Conservation (phyloP, 164 flowering plant species). For the Nymphaea colorata region DNA sequence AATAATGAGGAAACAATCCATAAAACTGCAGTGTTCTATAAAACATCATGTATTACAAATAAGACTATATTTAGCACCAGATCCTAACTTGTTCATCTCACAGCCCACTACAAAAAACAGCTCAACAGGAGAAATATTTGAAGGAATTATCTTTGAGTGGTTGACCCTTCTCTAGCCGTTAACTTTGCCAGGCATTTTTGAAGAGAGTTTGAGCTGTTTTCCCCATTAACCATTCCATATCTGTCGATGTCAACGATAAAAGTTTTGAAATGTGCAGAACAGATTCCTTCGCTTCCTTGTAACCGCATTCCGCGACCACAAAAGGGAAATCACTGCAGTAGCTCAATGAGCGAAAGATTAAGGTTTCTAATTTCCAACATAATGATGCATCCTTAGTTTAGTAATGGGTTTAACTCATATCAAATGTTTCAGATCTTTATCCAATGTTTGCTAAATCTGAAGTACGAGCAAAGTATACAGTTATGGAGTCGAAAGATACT, state of each 20-base stretch:
- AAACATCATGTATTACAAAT: too few species aligned
- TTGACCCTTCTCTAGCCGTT: neutral
- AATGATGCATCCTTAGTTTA: neutral
- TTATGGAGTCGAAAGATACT: neutral
- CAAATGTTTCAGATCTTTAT: neutral
- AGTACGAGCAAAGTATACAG: neutral
- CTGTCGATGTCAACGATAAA: constrained; percentile 37
- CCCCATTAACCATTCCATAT: constrained; percentile 76
- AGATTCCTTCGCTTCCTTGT: constrained; percentile 70
- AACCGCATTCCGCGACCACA: constrained; percentile 81
- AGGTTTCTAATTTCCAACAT: neutral
- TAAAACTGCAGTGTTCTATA: too few species aligned
- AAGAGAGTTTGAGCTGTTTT: constrained; percentile 52
- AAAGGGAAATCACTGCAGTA: constrained; percentile 76
- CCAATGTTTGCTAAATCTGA: neutral
- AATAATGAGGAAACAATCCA: too few species aligned
- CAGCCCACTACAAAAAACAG: too few species aligned
- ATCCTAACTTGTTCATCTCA: too few species aligned
- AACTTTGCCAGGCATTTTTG: constrained; percentile 25
- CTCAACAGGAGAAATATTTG: too few species aligned
- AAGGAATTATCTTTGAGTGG: neutral
- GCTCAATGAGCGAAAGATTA: neutral
- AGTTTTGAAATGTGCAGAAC: constrained; percentile 30
- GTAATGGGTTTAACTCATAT: neutral
- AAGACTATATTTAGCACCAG: too few species aligned